Percentiles rank a stretch among this genome's conserved stretches.
Evolutionary conservation across 2,329 filamentous ascomycete species (phyloP).

Genomic region (Rachicladosporium sp.): DNA sequence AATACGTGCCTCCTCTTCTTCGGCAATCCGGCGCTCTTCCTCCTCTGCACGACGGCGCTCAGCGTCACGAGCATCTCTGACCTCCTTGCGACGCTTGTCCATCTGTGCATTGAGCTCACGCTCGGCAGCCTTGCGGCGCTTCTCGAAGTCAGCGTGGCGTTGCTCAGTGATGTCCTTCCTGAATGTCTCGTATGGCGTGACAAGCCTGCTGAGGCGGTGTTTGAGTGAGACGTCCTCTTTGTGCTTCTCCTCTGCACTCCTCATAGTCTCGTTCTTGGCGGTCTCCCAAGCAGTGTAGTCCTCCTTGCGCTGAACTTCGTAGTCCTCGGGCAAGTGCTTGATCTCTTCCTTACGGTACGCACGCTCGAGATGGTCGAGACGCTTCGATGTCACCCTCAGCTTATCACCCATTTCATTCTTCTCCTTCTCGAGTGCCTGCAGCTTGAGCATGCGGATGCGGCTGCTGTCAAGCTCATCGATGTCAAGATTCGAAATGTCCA

Average conservation of each 20-base stretch:
- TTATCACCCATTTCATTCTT: slow-evolving; percentile 93
- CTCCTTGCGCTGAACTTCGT: slow-evolving; percentile 64
- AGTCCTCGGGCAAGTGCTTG: slow-evolving; percentile 82
- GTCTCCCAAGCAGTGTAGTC: slow-evolving; percentile 73
- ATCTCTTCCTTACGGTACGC: slow-evolving; percentile 91
- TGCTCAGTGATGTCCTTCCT: slow-evolving; percentile 70
- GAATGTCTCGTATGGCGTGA: slow-evolving; percentile 76
- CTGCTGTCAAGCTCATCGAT: slow-evolving; percentile 49
- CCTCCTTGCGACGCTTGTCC: slow-evolving; percentile 73
- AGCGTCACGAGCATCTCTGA: slow-evolving; percentile 66
- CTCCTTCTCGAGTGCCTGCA: slow-evolving; percentile 90
- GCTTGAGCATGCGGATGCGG: slow-evolving; percentile 83
- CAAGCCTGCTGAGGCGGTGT: slow-evolving; percentile 75
- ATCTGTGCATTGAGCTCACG: slow-evolving; percentile 89
- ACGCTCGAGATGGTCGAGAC: slow-evolving; percentile 92
- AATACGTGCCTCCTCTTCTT: slow-evolving; percentile 73
- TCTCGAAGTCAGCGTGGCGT: slow-evolving; percentile 91
- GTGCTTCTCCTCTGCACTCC: slow-evolving; percentile 76
- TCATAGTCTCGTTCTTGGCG: slow-evolving; percentile 63
- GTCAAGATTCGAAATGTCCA: slow-evolving; percentile 80
- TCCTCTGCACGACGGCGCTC: slow-evolving; percentile 80
- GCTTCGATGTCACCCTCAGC: slow-evolving; percentile 82
- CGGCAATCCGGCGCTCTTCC: slow-evolving; percentile 61
- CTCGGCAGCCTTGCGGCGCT: slow-evolving; percentile 80
- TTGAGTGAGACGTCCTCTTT: slow-evolving; percentile 86